Conservation (phyloP, 2,329 filamentous ascomycete species). For the Penicillium brasilianum region DNA sequence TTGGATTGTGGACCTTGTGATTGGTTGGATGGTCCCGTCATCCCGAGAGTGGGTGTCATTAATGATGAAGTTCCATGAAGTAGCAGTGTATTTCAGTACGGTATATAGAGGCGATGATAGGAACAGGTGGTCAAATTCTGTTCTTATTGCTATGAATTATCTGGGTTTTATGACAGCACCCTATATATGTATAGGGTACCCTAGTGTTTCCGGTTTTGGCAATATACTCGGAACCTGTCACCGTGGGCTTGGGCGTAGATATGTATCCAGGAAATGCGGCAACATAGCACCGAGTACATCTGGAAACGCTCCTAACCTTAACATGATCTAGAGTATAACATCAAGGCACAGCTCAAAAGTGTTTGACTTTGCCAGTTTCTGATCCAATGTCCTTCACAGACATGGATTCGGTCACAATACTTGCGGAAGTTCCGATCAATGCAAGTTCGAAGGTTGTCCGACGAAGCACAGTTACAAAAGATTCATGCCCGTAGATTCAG, state of each 20-base stretch:
- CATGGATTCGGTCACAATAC: background rate
- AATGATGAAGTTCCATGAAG: background rate
- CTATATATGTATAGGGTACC: background rate
- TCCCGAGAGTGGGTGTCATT: slow-evolving; percentile 4
- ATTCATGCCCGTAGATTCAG: no score
- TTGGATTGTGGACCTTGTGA: slow-evolving; percentile 22
- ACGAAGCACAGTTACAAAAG: no score
- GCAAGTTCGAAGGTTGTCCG: no score
- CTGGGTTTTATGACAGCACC: background rate
- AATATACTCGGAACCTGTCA: background rate
- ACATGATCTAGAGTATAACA: background rate
- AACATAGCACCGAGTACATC: background rate
- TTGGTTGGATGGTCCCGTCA: slow-evolving; percentile 27
- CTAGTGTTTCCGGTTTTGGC: background rate
- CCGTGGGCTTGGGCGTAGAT: background rate
- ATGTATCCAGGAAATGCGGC: background rate
- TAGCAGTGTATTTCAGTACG: no score
- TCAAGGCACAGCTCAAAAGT: background rate
- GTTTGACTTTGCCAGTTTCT: background rate
- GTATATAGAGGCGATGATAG: background rate
- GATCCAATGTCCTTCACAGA: background rate
- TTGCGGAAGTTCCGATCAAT: background rate
- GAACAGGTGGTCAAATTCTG: background rate
- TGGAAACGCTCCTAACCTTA: no score
- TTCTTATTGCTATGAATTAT: background rate